These are phyloP conservation scores for Talaromyces rugulosus DNA, from an alignment of 2,329 filamentous ascomycete species.

Conservation along the genomic window DNA sequence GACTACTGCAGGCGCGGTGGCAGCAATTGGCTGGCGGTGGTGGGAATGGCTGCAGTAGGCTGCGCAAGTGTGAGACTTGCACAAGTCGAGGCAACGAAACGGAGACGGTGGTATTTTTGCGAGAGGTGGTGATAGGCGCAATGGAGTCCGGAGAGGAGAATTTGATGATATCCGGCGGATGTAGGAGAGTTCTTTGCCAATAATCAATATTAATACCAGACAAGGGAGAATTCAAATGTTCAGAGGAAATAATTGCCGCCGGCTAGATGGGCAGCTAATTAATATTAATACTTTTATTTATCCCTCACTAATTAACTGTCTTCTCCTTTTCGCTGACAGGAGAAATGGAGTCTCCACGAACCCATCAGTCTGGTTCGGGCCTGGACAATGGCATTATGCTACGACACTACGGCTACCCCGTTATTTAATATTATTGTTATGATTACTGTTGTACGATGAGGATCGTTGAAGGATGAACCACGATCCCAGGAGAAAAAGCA, in stretches of 20 bases:
- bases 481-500: neutral
- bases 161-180: neutral
- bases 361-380: neutral
- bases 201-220: neutral
- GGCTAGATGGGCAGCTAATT: neutral
- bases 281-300: neutral
- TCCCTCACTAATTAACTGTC: neutral
- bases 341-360: neutral
- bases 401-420: neutral
- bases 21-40: neutral
- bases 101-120: neutral
- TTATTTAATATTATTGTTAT: neutral
- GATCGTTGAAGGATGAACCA: neutral
- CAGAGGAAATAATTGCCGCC: neutral
- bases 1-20: neutral
- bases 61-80: constrained; percentile 3
- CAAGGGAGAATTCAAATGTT: neutral
- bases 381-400: neutral
- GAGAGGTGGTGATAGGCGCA: neutral
- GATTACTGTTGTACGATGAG: neutral
- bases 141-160: neutral
- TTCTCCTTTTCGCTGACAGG: neutral
- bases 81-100: neutral
- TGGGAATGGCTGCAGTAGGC: constrained; percentile 1
- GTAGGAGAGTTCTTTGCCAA: neutral